phyloP scores from a whole-genome alignment of 257 asterid species.

The Ballota nigra region DNA sequence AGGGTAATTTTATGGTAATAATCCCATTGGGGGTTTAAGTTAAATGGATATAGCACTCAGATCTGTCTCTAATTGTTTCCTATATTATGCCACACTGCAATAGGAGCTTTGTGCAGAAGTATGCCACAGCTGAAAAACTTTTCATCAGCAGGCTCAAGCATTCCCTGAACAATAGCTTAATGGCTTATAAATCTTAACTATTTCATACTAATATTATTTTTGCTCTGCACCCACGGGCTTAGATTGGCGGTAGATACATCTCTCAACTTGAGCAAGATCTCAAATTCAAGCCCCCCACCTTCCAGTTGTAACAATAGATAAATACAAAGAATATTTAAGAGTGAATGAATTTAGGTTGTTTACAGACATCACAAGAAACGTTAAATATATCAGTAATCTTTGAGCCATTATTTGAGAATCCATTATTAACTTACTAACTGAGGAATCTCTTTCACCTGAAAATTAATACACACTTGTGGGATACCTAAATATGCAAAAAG shows the following conservation, averaged over 20 bases:
- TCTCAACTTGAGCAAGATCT: background rate
- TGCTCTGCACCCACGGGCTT: background rate
- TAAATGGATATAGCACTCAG: background rate
- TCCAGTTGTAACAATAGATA: background rate
- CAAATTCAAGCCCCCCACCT: background rate
- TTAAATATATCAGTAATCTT: background rate
- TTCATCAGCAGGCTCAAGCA: background rate
- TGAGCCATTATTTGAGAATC: background rate
- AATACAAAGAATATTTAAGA: background rate
- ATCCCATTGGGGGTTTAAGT: background rate
- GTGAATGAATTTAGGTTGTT: background rate
- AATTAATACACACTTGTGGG: background rate
- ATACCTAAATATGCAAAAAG: background rate
- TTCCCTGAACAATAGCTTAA: background rate
- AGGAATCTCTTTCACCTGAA: conserved; percentile 9
- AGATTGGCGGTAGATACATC: background rate
- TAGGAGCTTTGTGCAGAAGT: background rate
- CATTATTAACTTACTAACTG: background rate
- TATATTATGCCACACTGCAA: too few species aligned
- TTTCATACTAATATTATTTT: background rate
- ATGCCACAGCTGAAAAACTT: background rate
- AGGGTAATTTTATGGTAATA: background rate
- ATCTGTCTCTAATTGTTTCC: too few species aligned
- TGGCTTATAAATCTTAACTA: background rate
- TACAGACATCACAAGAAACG: background rate